Evolutionary conservation across 1,284 basidiomycete species (phyloP), one percentile per base, ranked within the genome.

Genomic region (Kalmanozyma brasiliensis): DNA sequence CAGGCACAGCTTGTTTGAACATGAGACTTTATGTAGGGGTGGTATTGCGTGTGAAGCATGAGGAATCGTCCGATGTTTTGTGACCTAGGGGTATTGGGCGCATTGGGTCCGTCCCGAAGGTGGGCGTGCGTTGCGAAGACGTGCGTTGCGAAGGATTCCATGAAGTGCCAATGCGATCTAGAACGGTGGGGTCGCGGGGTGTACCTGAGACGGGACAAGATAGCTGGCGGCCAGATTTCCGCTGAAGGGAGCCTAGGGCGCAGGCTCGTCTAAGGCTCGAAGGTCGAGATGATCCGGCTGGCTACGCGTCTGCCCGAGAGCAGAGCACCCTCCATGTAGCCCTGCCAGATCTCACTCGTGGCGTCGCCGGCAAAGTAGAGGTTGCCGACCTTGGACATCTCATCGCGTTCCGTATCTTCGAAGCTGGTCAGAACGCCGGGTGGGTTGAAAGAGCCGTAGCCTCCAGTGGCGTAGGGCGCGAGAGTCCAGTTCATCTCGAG

Each of bases 301-400:
- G 61, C 49, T 24, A 58, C 61, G 13, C 61, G 53, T 40, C 52
- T 58, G 24, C 59, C 59, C 4, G 65, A 68, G 26, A 57, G 59
- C 46, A 68, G 10, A 35, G 65, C 65, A 14, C 65, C 65, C 33
- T 68, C 65, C 65, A 68, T 68, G 49, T 68, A 68, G 10, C 65
- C 65, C 26, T 61, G 58, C 65, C 65, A 68, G 24, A 62, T 59
- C 49, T 68, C 49, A n/a, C 59, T 58, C 3, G 59, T 62, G 8
- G 65, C 65, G 30, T 68, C 65, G 23, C 65, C 65, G 0, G 59
- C 65, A 52, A 68, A 68, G 47, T 53, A 55, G 8, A 68, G 49
- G 17, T 58, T 62, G 30, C 55, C 59, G 16, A 68, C 48, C 33
- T 51, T 48, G 32, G 49, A 57, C 59, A 63, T 58, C 24, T 61